Base-by-base conservation (phyloP, 192 early-diverging fungal genomes). In the Borealophlyctis nickersoniae region DNA sequence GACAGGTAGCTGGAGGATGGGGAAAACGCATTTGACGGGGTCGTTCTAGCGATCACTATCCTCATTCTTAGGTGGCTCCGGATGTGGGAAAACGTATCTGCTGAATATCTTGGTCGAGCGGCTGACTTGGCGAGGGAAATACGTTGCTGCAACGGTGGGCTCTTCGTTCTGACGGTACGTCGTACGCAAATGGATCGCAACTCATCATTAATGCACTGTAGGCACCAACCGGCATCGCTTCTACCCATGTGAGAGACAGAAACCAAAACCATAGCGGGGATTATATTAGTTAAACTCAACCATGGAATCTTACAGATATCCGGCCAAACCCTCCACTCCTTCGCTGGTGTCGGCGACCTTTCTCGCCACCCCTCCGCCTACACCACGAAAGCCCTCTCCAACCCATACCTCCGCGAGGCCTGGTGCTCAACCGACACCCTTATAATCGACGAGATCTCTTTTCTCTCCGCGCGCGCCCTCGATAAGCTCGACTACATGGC, bases 221-320 rank as follows among this genome's bases (percentile, higher is more conserved):
- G 77, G 70, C 71, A 23, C 70, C 79, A 5, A 81, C 77, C 14
- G 77, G 77, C 23, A 75, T 79, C 34, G 77, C 77, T 4, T 73
- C 77, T 13, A 48, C 71, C 24, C 71, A 74, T 74, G 52, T 70
- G 50, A 2, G 53, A 16, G 11, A 11, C n/a, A 52, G 4, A 52
- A 5, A 61, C 30, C 48, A 50, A 53, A 51, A 13, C 16, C 53
- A 61, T 36, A n/a, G n/a, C n/a, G n/a, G n/a, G n/a, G n/a, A n/a
- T n/a, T n/a, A n/a, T n/a, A n/a, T n/a, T n/a, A n/a, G n/a, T n/a
- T n/a, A n/a, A n/a, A n/a, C n/a, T n/a, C n/a, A n/a, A n/a, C n/a
- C n/a, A n/a, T n/a, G n/a, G 55, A 34, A 29, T 45, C 28, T 36
- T 28, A 28, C 56, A 78, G 67, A 73, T 80, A 36, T 45, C 26